These are phyloP conservation scores for Leishmania arabica DNA, from an alignment of 208 protist genomes.

Conservation along the genomic window DNA sequence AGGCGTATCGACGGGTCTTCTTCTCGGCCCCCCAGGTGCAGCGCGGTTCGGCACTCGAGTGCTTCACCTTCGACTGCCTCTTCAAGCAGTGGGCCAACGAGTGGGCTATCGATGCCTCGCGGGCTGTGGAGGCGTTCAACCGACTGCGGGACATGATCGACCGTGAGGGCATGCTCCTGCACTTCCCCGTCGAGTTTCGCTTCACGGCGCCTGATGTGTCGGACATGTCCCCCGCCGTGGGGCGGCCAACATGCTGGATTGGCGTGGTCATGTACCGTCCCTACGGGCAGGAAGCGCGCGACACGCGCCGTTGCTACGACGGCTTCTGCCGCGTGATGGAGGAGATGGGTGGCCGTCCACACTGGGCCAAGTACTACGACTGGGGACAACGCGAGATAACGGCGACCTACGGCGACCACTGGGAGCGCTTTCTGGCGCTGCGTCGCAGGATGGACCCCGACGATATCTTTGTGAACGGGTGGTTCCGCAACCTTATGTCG, in stretches of 20 bases:
- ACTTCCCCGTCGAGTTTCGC: constrained; percentile 89
- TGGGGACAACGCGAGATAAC: constrained; percentile 47
- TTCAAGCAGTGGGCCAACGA: constrained; percentile 85
- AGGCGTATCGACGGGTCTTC: constrained; percentile 48
- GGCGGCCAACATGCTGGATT: constrained; percentile 77
- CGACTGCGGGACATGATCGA: constrained; percentile 59
- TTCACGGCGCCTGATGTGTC: constrained; percentile 61
- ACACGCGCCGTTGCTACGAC: constrained; percentile 69
- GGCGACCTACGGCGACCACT: constrained; percentile 54
- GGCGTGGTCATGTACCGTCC: constrained; percentile 89
- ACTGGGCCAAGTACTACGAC: constrained; percentile 86
- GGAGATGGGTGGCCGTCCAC: constrained; percentile 66
- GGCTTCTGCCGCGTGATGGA: constrained; percentile 61
- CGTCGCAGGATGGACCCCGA: constrained; percentile 59
- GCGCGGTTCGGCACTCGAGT: constrained; percentile 58
- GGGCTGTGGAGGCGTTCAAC: constrained; percentile 48
- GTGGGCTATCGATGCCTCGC: constrained; percentile 64
- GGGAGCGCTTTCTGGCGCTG: constrained; percentile 62
- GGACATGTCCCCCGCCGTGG: constrained; percentile 60
- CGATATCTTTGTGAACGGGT: constrained; percentile 69
- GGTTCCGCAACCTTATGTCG: constrained; percentile 58
- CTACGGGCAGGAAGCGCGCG: constrained; percentile 42
- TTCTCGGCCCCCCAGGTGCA: constrained; percentile 37
- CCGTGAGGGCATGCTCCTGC: constrained; percentile 48
- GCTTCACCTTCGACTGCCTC: constrained; percentile 84